phyloP scores from a whole-genome alignment of 2,329 filamentous ascomycete species.

The Fusarium sp. region DNA sequence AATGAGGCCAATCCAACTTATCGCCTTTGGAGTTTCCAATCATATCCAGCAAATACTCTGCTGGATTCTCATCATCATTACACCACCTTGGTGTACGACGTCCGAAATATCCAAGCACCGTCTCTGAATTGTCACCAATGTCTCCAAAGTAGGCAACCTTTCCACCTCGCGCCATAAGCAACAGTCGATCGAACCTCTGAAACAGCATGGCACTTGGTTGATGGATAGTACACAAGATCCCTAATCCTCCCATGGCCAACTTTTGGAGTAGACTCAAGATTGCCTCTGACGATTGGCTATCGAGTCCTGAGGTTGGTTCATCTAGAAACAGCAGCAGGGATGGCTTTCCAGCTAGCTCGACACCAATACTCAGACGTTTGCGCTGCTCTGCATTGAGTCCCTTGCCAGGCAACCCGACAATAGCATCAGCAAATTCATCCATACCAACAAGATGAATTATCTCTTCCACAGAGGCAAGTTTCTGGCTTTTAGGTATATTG shows the following conservation, averaged over 20 bases:
- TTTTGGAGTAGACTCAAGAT: not conserved
- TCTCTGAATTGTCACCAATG: slow-evolving; percentile 69
- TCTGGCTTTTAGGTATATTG: slow-evolving; percentile 59
- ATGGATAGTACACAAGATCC: slow-evolving; percentile 68
- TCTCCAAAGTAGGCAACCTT: slow-evolving; percentile 77
- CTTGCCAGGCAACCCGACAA: slow-evolving; percentile 72
- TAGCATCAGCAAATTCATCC: slow-evolving; percentile 74
- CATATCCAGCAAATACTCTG: slow-evolving; percentile 73
- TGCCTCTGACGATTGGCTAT: slow-evolving; percentile 10
- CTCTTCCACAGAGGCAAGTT: slow-evolving; percentile 71
- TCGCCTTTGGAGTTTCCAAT: not conserved
- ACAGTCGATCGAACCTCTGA: slow-evolving; percentile 68
- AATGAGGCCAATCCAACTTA: not conserved
- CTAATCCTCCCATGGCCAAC: slow-evolving; percentile 36
- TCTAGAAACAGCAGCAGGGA: slow-evolving; percentile 72
- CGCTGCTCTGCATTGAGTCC: slow-evolving; percentile 72
- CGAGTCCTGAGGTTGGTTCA: slow-evolving; percentile 61
- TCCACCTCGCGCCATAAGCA: slow-evolving; percentile 74
- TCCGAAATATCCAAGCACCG: slow-evolving; percentile 73
- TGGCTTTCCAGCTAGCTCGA: slow-evolving; percentile 68
- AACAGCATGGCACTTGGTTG: slow-evolving; percentile 67
- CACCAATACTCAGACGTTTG: slow-evolving; percentile 71
- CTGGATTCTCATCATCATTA: slow-evolving; percentile 73
- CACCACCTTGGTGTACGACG: slow-evolving; percentile 68
- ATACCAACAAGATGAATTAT: slow-evolving; percentile 73